These are phyloP conservation scores for Marchantia polymorpha DNA, from an alignment of 225 moss, liverwort and hornwort species.

Conservation along the genomic window DNA sequence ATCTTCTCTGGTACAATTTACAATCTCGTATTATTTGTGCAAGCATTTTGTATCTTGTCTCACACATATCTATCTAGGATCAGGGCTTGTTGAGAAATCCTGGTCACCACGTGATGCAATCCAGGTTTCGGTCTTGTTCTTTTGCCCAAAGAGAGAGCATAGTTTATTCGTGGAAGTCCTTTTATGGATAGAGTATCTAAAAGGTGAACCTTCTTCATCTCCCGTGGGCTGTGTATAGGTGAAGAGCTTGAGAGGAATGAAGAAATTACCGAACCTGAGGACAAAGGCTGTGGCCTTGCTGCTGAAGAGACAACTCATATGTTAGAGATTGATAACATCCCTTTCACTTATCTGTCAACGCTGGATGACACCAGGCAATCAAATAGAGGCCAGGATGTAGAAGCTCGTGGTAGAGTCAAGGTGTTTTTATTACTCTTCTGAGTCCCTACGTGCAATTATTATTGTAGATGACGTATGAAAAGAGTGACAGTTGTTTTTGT, in stretches of 20 bases:
- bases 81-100: too few species aligned
- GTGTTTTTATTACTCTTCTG: conserved; percentile 31
- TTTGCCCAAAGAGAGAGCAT: too few species aligned
- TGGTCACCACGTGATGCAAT: too few species aligned
- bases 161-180: too few species aligned
- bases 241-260: conserved; percentile 45
- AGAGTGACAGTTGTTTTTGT: neutral
- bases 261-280: conserved; percentile 60
- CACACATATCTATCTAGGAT: too few species aligned
- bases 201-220: neutral
- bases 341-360: conserved; percentile 76
- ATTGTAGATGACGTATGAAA: neutral
- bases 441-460: neutral
- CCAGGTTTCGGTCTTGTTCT: too few species aligned
- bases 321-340: conserved; percentile 37
- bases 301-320: conserved; percentile 19
- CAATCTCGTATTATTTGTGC: too few species aligned
- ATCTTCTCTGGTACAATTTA: too few species aligned
- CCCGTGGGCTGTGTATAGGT: conserved; percentile 11
- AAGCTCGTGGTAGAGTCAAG: conserved; percentile 69
- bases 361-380: conserved; percentile 51
- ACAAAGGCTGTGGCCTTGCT: conserved; percentile 31
- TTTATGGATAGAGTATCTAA: neutral
- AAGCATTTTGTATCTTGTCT: too few species aligned
- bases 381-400: conserved; percentile 23